Evolutionary conservation across 495 filamentous ascomycete genomes (phyloP).

Genomic region (Penicilliopsis zonata): DNA sequence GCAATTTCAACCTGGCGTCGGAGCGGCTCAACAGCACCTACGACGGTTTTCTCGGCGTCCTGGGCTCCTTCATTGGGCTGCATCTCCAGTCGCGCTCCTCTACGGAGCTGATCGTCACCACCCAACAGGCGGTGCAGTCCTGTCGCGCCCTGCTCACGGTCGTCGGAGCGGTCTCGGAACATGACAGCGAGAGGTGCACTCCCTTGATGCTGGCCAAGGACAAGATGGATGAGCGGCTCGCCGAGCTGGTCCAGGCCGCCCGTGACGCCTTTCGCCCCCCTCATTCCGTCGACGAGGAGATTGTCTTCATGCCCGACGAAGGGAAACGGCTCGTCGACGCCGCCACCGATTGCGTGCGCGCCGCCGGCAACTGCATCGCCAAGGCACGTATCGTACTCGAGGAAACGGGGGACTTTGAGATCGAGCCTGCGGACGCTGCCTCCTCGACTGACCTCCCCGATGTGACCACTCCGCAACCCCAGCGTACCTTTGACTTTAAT

Average conservation of each 20-base stretch:
- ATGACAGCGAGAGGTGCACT: slow-evolving; percentile 52
- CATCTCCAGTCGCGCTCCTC: slow-evolving; percentile 84
- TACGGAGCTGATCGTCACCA: slow-evolving; percentile 62
- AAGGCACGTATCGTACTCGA: slow-evolving; percentile 80
- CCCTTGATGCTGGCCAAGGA: slow-evolving; percentile 57
- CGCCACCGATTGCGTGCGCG: slow-evolving; percentile 81
- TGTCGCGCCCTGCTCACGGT: slow-evolving; percentile 66
- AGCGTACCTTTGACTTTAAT: slow-evolving; percentile 2
- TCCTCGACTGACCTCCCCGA: neutral
- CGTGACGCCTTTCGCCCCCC: slow-evolving; percentile 59
- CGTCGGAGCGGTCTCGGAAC: slow-evolving; percentile 73
- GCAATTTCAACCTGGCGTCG: slow-evolving; percentile 45
- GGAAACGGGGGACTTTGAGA: slow-evolving; percentile 86
- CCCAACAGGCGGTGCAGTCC: slow-evolving; percentile 68
- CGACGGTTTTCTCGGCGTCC: slow-evolving; percentile 75
- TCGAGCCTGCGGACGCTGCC: slow-evolving; percentile 44
- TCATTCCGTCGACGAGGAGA: slow-evolving; percentile 51
- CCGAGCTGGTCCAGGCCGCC: slow-evolving; percentile 66
- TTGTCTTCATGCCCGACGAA: slow-evolving; percentile 68
- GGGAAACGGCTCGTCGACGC: slow-evolving; percentile 65
- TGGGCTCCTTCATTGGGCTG: slow-evolving; percentile 85
- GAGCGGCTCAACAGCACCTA: slow-evolving; percentile 62
- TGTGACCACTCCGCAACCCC: slow-evolving; percentile 9
- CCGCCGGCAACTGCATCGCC: slow-evolving; percentile 80
- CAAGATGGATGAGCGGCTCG: slow-evolving; percentile 68